phyloP scores from a whole-genome alignment of 768 basidiomycete species.

The Kwoniella shandongensis region DNA sequence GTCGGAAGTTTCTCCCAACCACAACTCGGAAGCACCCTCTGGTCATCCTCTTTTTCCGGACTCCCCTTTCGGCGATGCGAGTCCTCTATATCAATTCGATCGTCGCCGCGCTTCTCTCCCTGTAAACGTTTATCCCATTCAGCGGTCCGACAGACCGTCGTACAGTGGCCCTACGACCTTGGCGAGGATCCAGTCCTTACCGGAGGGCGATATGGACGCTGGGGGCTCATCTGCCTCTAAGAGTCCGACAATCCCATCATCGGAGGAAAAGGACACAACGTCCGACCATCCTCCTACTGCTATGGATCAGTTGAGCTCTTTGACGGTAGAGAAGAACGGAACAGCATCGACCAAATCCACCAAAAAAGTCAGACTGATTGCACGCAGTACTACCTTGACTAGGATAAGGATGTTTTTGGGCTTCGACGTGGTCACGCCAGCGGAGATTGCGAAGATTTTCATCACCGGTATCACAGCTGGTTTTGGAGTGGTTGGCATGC shows the following conservation, averaged over 20 bases:
- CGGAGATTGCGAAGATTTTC: constrained; percentile 50
- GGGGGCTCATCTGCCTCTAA: background rate
- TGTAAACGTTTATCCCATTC: constrained; percentile 1
- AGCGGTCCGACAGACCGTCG: constrained; percentile 15
- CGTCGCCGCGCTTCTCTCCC: constrained; percentile 18
- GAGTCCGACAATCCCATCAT: constrained; percentile 2
- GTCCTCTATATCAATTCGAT: constrained; percentile 5
- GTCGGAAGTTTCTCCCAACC: constrained; percentile 13
- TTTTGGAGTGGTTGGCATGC: constrained; percentile 53
- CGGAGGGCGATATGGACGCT: constrained; percentile 32
- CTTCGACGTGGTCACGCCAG: constrained; percentile 47
- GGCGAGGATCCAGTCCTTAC: constrained; percentile 42
- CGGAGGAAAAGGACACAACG: constrained; percentile 2
- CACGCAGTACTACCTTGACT: constrained; percentile 7
- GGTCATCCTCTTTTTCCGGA: background rate
- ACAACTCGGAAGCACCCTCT: background rate
- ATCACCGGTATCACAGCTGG: constrained; percentile 51
- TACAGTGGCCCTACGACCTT: constrained; percentile 23
- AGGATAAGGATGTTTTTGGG: constrained; percentile 40
- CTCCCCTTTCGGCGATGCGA: constrained; percentile 1
- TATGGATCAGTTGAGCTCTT: background rate
- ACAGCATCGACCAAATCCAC: background rate
- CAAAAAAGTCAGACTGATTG: constrained; percentile 3
- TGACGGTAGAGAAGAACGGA: background rate
- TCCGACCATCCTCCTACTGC: background rate